Evolutionary conservation across 2,329 filamentous ascomycete genomes (phyloP).

Genomic region (Knufia fluminis): DNA sequence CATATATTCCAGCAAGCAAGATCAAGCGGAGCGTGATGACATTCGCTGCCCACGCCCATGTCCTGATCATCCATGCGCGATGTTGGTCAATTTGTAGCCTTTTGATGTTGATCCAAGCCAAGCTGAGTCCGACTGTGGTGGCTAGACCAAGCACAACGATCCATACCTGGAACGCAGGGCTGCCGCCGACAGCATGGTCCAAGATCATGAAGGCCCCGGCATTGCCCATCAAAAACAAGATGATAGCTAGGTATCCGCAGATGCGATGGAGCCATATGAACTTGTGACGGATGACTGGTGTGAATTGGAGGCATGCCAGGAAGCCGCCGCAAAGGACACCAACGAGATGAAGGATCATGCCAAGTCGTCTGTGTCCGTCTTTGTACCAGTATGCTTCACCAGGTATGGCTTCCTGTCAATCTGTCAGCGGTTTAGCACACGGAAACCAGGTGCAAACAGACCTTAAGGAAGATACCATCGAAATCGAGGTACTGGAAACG

Average conservation of each 20-base stretch:
- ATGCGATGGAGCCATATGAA: conserved; percentile 48
- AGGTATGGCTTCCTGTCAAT: conserved; percentile 23
- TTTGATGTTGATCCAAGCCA: conserved; percentile 50
- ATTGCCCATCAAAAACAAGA: conserved; percentile 39
- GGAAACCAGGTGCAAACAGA: conserved; percentile 15
- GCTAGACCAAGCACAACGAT: conserved; percentile 37
- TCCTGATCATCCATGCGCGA: conserved; percentile 52
- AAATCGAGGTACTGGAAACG: conserved; percentile 44
- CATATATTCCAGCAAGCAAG: conserved; percentile 29
- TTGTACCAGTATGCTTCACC: conserved; percentile 39
- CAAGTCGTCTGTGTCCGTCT: conserved; percentile 28
- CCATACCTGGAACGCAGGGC: conserved; percentile 40
- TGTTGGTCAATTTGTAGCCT: conserved; percentile 52
- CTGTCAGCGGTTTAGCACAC: too few relatives aligned
- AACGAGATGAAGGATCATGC: conserved; percentile 37
- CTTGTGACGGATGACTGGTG: conserved; percentile 36
- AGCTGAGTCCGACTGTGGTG: conserved; percentile 33
- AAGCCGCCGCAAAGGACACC: conserved; percentile 24
- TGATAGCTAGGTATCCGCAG: conserved; percentile 46
- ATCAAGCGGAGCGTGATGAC: conserved; percentile 4
- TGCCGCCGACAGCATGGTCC: conserved; percentile 46
- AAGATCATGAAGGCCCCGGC: conserved; percentile 46
- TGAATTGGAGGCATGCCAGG: conserved; percentile 27
- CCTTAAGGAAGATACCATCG: conserved; percentile 21
- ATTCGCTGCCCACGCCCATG: background rate